Conservation (phyloP, 2,329 filamentous ascomycete genomes). For the Chaetoscypha palmicola region DNA sequence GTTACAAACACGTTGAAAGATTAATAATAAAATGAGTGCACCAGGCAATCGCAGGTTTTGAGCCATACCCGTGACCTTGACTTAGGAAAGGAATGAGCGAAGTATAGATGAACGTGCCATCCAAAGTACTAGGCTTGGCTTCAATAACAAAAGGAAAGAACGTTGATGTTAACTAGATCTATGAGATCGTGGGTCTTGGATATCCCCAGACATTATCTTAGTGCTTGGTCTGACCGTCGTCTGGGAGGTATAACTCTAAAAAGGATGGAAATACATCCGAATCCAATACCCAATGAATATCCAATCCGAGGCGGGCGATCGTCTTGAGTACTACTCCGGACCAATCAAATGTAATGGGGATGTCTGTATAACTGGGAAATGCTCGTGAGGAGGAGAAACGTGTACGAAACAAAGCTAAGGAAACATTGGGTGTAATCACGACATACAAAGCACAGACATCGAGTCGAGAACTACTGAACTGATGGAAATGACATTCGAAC, state of each 20-base stretch:
- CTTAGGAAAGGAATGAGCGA: neutral
- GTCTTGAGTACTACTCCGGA: neutral
- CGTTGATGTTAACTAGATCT: too few relatives aligned
- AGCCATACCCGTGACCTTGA: constrained; percentile 15
- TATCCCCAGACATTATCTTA: too few relatives aligned
- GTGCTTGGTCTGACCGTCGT: neutral
- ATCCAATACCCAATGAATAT: neutral
- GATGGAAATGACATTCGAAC: too few relatives aligned
- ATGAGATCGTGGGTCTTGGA: too few relatives aligned
- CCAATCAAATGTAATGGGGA: neutral
- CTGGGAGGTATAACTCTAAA: too few relatives aligned
- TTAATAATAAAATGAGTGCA: constrained; percentile 13
- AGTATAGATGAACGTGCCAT: constrained; percentile 1
- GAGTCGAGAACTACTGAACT: too few relatives aligned
- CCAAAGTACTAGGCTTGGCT: neutral
- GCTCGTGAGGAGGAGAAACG: constrained; percentile 2
- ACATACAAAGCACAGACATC: too few relatives aligned
- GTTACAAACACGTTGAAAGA: constrained; percentile 12
- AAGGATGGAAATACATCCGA: too few relatives aligned
- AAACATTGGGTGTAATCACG: too few relatives aligned
- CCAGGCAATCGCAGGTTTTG: constrained; percentile 11
- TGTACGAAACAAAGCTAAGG: constrained; percentile 6
- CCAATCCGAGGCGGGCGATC: neutral
- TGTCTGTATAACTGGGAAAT: neutral
- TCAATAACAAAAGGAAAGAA: constrained; percentile 1